Base-by-base conservation (phyloP, 225 moss, liverwort and hornwort species). In the Pleurozium schreberi region DNA sequence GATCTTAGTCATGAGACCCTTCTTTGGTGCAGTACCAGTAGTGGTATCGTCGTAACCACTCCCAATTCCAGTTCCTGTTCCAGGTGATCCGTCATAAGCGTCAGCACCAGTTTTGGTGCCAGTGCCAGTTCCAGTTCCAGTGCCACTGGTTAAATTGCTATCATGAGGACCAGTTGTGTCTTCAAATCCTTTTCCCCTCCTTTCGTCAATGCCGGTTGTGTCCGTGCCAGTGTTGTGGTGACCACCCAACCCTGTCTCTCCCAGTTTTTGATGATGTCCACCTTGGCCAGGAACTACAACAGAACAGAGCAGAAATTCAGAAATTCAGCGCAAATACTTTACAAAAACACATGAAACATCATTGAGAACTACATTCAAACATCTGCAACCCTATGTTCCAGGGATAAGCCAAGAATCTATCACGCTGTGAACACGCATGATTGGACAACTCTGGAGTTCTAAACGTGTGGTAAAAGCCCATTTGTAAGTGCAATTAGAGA, bases 1-100 rank as follows among this genome's bases (percentile, higher is more conserved):
- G 38, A 93, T 93, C 47, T 93, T 93, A 2, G 80, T 36, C 0
- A 93, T 57, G 0, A 93, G 14, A 3, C 92, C 89, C 65, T 92
- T 92, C 89, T 93, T 93, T 1, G 88, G 92, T 3, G 81, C 81
- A 5, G 52, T 3, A 4, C 86, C 86, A 1, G 83, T 58, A 2
- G 5, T 38, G 3, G 23, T 26, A 0, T 36, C 71, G 49, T 58
- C 87, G 8, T 69, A 70, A 50, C 58, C 61, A 81, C 10, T 34
- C 4, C 69, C 83, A 25, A 57, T 34, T 6, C 63, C 84, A 1
- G 12, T 53, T 12, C 67, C 70, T 0, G 61, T 62, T 27, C 62
- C 84, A 36, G 22, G 60, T 18, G 81, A 30, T 19, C 10, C 43
- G 9, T 23, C 36, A 11, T 55, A 55, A 34, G 79, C 2, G 28